Evolutionary conservation across 129 eudicot genomes (phyloP).

Genomic region (Gnaphalium uliginosum): DNA sequence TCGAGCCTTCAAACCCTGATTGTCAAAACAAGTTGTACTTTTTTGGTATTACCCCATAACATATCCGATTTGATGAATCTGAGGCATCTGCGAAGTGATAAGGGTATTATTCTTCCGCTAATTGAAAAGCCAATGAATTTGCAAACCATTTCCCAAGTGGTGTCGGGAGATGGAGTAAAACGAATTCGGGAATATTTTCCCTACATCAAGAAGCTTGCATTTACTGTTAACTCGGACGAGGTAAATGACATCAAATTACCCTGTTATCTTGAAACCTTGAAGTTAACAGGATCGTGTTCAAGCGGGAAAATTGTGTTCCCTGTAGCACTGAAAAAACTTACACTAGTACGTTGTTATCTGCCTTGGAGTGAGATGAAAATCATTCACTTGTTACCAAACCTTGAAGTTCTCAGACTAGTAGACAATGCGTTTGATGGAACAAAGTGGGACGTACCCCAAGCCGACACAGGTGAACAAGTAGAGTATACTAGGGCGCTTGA

Average conservation of each 20-base stretch:
- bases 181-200: slow-evolving; percentile 14
- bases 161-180: not conserved
- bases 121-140: slow-evolving; percentile 20
- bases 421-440: not conserved
- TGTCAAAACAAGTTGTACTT: not conserved
- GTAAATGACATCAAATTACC: not conserved
- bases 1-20: slow-evolving; percentile 22
- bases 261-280: not conserved
- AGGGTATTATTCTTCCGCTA: not conserved
- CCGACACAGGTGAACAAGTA: too few species aligned
- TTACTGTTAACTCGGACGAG: not conserved
- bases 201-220: not conserved
- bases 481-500: too few species aligned
- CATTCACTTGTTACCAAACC: not conserved
- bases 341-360: not conserved
- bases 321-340: not conserved
- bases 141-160: slow-evolving; percentile 1
- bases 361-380: slow-evolving; percentile 1
- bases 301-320: not conserved
- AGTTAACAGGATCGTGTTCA: not conserved
- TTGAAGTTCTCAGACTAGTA: not conserved
- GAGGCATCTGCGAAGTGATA: slow-evolving; percentile 16
- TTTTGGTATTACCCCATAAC: not conserved
- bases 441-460: not conserved
- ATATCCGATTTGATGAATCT: slow-evolving; percentile 22